Evolutionary conservation across 164 flowering plant species (phyloP).

Genomic region (Amborella trichopoda): DNA sequence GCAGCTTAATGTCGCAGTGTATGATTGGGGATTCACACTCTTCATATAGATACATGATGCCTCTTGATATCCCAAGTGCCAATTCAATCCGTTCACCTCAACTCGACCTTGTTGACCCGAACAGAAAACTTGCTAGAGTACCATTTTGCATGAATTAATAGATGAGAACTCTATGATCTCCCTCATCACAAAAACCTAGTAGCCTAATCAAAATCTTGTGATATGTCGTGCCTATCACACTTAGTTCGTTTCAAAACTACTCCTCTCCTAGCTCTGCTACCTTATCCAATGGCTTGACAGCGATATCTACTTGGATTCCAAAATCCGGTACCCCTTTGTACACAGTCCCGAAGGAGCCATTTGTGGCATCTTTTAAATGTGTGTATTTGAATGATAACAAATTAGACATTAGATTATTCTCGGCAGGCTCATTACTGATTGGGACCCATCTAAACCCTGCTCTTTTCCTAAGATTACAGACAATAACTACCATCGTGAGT

Average conservation of each 20-base stretch:
- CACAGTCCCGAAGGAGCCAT: conserved; percentile 3
- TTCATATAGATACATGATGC: conserved; percentile 9
- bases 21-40: conserved; percentile 12
- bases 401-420: not conserved
- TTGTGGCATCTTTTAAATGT: conserved; percentile 3
- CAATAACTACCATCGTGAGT: not conserved
- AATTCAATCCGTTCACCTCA: conserved; percentile 10
- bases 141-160: conserved; percentile 13
- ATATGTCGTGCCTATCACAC: conserved; percentile 2
- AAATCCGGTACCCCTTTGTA: conserved; percentile 3
- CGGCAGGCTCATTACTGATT: too few relatives aligned
- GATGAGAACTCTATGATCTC: conserved; percentile 3
- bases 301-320: not conserved
- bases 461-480: too few relatives aligned
- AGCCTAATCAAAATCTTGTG: conserved; percentile 4
- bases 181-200: conserved; percentile 9
- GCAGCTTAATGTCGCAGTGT: conserved; percentile 15
- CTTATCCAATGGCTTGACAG: conserved; percentile 1
- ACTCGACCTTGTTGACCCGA: conserved; percentile 4
- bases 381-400: not conserved
- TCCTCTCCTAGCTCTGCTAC: not conserved
- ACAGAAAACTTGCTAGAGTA: conserved; percentile 7
- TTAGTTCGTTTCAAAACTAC: conserved; percentile 2
- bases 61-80: conserved; percentile 11
- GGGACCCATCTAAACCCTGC: too few relatives aligned